phyloP scores from a whole-genome alignment of 2,329 filamentous ascomycete genomes.

The Parasarocladium wereldwijsianum region DNA sequence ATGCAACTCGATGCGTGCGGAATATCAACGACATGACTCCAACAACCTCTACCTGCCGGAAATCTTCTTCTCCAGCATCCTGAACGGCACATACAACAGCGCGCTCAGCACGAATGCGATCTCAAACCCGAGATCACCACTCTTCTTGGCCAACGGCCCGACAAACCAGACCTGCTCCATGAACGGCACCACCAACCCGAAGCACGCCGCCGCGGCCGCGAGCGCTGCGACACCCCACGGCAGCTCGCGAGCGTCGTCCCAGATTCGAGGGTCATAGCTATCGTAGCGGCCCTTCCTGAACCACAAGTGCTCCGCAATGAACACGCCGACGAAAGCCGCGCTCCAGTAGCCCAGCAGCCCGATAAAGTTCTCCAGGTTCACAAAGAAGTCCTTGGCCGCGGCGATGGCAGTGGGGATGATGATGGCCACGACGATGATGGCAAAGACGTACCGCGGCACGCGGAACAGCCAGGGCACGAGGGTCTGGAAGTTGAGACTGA shows the following conservation, averaged over 20 bases:
- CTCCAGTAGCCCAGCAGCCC: constrained; percentile 45
- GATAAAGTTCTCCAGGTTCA: constrained; percentile 41
- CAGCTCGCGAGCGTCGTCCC: constrained; percentile 29
- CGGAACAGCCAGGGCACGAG: constrained; percentile 39
- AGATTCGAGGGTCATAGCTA: constrained; percentile 29
- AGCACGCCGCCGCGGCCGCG: constrained; percentile 27
- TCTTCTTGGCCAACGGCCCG: constrained; percentile 42
- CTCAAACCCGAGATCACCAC: constrained; percentile 54
- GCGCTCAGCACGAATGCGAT: constrained; percentile 39
- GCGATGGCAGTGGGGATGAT: constrained; percentile 43
- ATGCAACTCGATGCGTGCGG: too few species aligned
- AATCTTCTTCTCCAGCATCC: constrained; percentile 27
- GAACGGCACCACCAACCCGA: constrained; percentile 39
- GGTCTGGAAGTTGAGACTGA: constrained; percentile 51
- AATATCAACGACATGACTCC: too few species aligned
- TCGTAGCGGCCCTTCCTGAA: constrained; percentile 29
- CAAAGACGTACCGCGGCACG: constrained; percentile 42
- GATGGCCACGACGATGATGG: constrained; percentile 40
- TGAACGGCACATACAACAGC: constrained; percentile 30
- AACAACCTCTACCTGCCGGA: constrained; percentile 8
- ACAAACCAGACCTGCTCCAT: constrained; percentile 48
- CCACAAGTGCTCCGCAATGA: constrained; percentile 31
- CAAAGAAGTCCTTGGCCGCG: constrained; percentile 35
- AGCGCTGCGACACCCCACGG: constrained; percentile 33
- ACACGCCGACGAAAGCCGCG: constrained; percentile 35